These are phyloP conservation scores for Micromonas commoda DNA, from an alignment of 139 green algal species.

Conservation along the genomic window DNA sequence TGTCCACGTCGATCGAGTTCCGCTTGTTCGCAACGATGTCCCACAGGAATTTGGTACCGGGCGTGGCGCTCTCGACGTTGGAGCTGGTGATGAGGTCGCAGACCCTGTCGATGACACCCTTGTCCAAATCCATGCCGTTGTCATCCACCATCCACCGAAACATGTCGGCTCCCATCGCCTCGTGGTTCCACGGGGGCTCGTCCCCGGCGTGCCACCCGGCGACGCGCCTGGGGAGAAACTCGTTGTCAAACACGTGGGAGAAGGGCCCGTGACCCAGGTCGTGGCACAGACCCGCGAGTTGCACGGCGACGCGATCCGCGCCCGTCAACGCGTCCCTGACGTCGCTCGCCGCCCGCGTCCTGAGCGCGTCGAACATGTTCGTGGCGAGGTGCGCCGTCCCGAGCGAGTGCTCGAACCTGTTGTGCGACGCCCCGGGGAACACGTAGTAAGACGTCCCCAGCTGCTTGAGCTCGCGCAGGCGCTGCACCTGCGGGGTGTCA, in stretches of 20 bases:
- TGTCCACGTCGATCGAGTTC: slow-evolving; percentile 77
- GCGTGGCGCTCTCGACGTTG: background rate
- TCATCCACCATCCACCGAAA: slow-evolving; percentile 59
- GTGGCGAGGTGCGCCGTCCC: slow-evolving; percentile 42
- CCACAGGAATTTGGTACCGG: slow-evolving; percentile 52
- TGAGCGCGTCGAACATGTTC: slow-evolving; percentile 25
- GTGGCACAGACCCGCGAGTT: slow-evolving; percentile 72
- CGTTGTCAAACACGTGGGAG: slow-evolving; percentile 57
- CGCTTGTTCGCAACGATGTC: slow-evolving; percentile 74
- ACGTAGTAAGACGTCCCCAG: slow-evolving; percentile 61
- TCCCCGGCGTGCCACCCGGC: background rate
- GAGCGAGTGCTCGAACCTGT: slow-evolving; percentile 77
- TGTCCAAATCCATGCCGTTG: slow-evolving; percentile 32
- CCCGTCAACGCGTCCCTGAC: background rate
- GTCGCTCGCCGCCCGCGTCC: too few relatives aligned
- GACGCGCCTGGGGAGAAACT: slow-evolving; percentile 29
- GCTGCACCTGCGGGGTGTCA: slow-evolving; percentile 74
- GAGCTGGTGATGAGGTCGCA: slow-evolving; percentile 5
- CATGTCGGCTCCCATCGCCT: slow-evolving; percentile 59
- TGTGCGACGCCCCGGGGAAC: slow-evolving; percentile 74
- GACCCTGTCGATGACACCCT: slow-evolving; percentile 19
- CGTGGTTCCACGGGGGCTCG: slow-evolving; percentile 51
- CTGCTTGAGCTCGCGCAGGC: slow-evolving; percentile 75
- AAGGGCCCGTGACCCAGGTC: slow-evolving; percentile 92
- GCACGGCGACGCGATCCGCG: slow-evolving; percentile 10